Evolutionary conservation across 2,329 filamentous ascomycete genomes (phyloP).

Genomic region (Dactylellina haptotyla): DNA sequence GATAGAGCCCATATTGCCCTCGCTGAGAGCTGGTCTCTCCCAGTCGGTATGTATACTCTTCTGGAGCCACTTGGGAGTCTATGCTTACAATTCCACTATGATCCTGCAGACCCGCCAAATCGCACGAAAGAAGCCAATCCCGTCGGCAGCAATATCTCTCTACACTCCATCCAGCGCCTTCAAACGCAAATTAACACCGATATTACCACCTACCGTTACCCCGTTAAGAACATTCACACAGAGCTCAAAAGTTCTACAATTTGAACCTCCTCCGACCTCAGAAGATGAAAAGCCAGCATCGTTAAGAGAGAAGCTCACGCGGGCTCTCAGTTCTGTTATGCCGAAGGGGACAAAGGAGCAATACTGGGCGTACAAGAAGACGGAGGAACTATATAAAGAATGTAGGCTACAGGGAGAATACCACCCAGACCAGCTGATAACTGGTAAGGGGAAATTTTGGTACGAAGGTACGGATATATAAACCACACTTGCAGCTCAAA

Average conservation of each 20-base stretch:
- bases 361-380: conserved; percentile 43
- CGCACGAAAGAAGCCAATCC: conserved; percentile 23
- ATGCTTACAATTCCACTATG: not conserved
- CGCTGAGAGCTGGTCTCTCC: conserved; percentile 49
- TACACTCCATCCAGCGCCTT: conserved; percentile 2
- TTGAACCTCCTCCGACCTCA: not conserved
- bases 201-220: not conserved
- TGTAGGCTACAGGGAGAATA: conserved; percentile 46
- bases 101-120: conserved; percentile 26
- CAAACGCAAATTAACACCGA: conserved; percentile 38
- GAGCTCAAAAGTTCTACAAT: conserved; percentile 8
- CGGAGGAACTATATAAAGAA: conserved; percentile 42
- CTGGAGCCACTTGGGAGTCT: not conserved
- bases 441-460: conserved; percentile 80
- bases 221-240: not conserved
- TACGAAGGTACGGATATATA: conserved; percentile 77
- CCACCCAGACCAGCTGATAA: conserved; percentile 79
- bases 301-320: conserved; percentile 12
- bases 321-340: conserved; percentile 21
- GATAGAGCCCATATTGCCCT: conserved; percentile 52
- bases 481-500: not conserved
- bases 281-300: conserved; percentile 4
- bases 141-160: conserved; percentile 26
- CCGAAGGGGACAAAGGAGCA: conserved; percentile 43
- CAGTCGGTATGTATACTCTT: conserved; percentile 30